Evolutionary conservation across 2,329 filamentous ascomycete genomes (phyloP).

Genomic region (Tolypocladium tundrense): DNA sequence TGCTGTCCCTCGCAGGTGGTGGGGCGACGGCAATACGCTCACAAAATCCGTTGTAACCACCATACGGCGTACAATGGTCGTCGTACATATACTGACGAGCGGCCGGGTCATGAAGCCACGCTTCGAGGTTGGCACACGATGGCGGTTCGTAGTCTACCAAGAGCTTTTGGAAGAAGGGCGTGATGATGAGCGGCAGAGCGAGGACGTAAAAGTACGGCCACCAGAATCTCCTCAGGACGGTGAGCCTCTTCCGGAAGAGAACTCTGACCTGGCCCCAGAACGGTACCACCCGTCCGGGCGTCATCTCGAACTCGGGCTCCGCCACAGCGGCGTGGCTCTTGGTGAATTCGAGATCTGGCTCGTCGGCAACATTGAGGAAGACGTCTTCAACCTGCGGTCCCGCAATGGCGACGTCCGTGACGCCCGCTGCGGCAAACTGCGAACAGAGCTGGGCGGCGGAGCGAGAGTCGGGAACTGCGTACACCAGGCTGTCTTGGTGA

Average conservation of each 20-base stretch:
- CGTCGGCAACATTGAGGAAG: slow-evolving; percentile 12
- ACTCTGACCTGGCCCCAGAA: slow-evolving; percentile 49
- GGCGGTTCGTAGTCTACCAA: slow-evolving; percentile 43
- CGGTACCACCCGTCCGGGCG: slow-evolving; percentile 4
- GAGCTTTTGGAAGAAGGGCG: slow-evolving; percentile 63
- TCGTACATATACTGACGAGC: no score
- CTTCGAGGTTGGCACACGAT: slow-evolving; percentile 5
- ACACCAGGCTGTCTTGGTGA: slow-evolving; percentile 47
- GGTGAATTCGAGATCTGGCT: background rate
- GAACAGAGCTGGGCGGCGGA: slow-evolving; percentile 10
- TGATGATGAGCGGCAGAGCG: slow-evolving; percentile 63
- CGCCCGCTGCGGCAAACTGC: slow-evolving; percentile 38
- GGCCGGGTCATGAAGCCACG: background rate
- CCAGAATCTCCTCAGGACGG: slow-evolving; percentile 63
- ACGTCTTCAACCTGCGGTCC: slow-evolving; percentile 23
- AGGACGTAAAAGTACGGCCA: slow-evolving; percentile 64
- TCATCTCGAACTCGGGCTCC: slow-evolving; percentile 2
- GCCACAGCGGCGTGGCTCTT: background rate
- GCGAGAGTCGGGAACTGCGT: slow-evolving; percentile 30
- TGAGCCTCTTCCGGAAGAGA: slow-evolving; percentile 62
- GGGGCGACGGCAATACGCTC: no score
- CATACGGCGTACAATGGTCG: no score
- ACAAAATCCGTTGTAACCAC: no score
- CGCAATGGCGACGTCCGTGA: slow-evolving; percentile 19
- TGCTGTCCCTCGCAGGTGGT: no score